Percentiles rank a stretch among this genome's conserved stretches.
phyloP scores from a whole-genome alignment of 257 asterid genomes.

The Forsythia viridissima region DNA sequence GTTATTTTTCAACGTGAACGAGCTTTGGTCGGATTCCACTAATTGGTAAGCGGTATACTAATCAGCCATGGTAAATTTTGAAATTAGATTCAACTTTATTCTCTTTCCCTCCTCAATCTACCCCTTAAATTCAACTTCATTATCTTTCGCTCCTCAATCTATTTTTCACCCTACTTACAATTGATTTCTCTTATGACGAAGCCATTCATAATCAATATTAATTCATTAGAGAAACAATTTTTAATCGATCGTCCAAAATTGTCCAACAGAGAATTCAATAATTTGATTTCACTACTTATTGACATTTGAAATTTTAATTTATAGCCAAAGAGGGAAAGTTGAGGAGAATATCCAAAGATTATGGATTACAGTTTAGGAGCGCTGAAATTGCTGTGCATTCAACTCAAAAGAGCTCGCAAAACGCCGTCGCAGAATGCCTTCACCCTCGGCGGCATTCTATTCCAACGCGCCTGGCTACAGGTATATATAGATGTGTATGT shows the following conservation, averaged over 20 bases:
- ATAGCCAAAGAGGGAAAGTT: conserved; percentile 8
- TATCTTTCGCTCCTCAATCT: no score
- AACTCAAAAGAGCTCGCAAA: conserved; percentile 51
- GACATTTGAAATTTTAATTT: conserved; percentile 1
- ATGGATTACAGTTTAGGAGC: conserved; percentile 89
- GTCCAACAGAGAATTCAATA: background rate
- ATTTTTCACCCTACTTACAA: no score
- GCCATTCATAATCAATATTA: no score
- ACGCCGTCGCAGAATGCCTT: conserved; percentile 45
- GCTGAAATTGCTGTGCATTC: conserved; percentile 69
- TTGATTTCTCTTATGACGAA: no score
- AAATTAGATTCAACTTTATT: no score
- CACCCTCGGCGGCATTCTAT: conserved; percentile 75
- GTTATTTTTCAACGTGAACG: no score
- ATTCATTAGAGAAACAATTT: background rate
- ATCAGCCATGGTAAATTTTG: no score
- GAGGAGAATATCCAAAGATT: background rate
- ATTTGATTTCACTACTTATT: background rate
- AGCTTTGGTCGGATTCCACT: no score
- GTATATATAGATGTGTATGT: conserved; percentile 24
- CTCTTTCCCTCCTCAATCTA: no score
- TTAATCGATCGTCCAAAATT: no score
- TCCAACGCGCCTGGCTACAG: conserved; percentile 98
- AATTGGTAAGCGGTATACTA: no score
- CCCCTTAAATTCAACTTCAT: no score